phyloP scores from a whole-genome alignment of 148 eudicot species.

The Camellia lanceoleosa region DNA sequence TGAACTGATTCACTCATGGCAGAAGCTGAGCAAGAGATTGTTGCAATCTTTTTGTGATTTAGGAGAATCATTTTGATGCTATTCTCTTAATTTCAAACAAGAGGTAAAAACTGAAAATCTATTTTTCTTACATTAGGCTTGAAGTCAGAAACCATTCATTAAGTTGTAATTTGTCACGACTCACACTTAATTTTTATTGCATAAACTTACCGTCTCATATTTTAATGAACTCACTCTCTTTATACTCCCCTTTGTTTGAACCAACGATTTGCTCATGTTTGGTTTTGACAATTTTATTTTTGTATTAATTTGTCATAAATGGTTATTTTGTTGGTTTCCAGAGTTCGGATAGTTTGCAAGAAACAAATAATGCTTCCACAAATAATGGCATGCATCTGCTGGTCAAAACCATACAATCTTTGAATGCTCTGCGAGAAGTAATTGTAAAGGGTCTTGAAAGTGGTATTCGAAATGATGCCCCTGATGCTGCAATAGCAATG shows the following conservation, averaged over 20 bases:
- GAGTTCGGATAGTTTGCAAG: conserved; percentile 47
- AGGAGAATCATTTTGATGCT: no score
- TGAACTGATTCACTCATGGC: no score
- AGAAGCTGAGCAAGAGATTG: no score
- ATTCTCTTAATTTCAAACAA: not conserved
- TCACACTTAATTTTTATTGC: not conserved
- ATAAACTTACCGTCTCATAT: not conserved
- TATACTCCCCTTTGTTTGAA: not conserved
- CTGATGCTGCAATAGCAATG: conserved; percentile 94
- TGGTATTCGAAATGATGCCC: conserved; percentile 91
- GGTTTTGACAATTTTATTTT: not conserved
- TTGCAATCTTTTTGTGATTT: no score
- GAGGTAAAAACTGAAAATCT: not conserved
- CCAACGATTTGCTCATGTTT: not conserved
- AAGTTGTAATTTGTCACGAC: not conserved
- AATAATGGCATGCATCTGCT: conserved; percentile 44
- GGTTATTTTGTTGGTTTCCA: conserved; percentile 30
- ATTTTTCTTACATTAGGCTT: conserved; percentile 1
- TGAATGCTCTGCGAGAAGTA: conserved; percentile 57
- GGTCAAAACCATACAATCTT: conserved; percentile 52
- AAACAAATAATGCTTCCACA: conserved; percentile 27
- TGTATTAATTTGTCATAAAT: not conserved
- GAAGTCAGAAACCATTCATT: not conserved
- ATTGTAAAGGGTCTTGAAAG: conserved; percentile 83
- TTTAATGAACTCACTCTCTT: not conserved